Base-by-base conservation (phyloP, 1,139 yeast genomes). In the Lizanozyma gosingica region DNA sequence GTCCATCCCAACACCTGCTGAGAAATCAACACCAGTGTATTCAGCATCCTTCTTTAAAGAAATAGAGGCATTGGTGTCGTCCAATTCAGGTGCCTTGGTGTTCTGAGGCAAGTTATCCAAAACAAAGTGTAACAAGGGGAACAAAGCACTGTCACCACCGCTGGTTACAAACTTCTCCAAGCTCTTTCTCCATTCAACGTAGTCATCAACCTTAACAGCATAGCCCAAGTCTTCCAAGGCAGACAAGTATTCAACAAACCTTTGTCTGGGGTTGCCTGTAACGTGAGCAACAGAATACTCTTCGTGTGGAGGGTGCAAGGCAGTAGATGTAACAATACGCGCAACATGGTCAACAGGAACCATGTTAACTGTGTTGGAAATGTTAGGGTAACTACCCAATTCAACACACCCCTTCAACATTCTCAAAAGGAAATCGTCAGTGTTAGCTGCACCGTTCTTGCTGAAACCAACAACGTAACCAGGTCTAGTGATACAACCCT, bases 341-440 rank as follows among this genome's bases (percentile, higher is more conserved):
- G 98, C 97, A 49, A 92, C 98, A 54, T 92, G 98, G 53, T 92
- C 97, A 33, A 92, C 98, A 3, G 98, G 98, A 17, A 88, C 97
- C 87, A 90, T 88, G 60, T 94, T 94, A 37, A 90, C 95, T 39
- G 81, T 76, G 66, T 92, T 92, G 52, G 77, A 63, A 47, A 92
- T 88, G 54, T 84, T 85, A 17, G 99, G 98, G 53, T 76, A 83
- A 37, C 71, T 67, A 2, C 96, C 95, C 45, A 92, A 65, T 63
- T 92, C 96, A 39, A 83, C 80, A 60, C 94, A 80, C 29, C 99
- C 97, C 71, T 92, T 92, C 65, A 92, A 70, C 85, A 90, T 83
- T 63, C 98, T 78, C 49, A 92, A 70, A 53, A 92, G 68, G 80
- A 92, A 92, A 62, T 92, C 99, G 62, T 92, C 99, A 3, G 97